These are phyloP conservation scores for Phellinidium pouzarii DNA, from an alignment of 1,284 basidiomycete species.

Conservation along the genomic window DNA sequence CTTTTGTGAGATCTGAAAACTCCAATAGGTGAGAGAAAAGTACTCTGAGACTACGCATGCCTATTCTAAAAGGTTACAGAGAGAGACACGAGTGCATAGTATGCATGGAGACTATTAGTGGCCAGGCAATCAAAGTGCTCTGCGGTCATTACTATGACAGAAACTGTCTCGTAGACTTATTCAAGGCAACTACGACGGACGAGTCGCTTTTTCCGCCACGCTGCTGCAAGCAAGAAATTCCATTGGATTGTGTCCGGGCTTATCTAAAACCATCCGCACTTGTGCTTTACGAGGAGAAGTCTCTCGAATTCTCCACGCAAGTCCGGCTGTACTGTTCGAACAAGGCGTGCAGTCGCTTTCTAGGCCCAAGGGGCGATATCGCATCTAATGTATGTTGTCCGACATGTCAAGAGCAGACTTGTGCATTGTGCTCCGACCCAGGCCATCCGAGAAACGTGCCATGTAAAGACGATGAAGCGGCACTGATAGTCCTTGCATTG, in stretches of 20 bases:
- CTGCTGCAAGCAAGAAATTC: constrained; percentile 34
- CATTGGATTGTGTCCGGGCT: constrained; percentile 24
- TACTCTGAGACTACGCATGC: background rate
- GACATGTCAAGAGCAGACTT: constrained; percentile 14
- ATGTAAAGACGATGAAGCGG: constrained; percentile 28
- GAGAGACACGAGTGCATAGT: constrained; percentile 30
- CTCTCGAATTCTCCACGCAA: constrained; percentile 30
- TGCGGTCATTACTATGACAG: constrained; percentile 36
- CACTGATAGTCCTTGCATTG: constrained; percentile 33
- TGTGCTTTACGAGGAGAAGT: constrained; percentile 26
- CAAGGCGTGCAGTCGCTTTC: constrained; percentile 42
- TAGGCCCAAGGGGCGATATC: constrained; percentile 36
- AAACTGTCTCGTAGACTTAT: constrained; percentile 32
- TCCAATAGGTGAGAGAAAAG: background rate
- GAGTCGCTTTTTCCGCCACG: constrained; percentile 38
- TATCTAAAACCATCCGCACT: constrained; percentile 26
- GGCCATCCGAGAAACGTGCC: constrained; percentile 29
- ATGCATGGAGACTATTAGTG: constrained; percentile 31
- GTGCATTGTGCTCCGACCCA: constrained; percentile 5
- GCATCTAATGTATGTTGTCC: constrained; percentile 42
- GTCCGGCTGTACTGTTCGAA: constrained; percentile 39
- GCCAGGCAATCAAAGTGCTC: constrained; percentile 29
- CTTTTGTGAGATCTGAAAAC: background rate
- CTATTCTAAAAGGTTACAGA: background rate
- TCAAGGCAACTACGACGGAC: constrained; percentile 32